Base-by-base conservation (phyloP, 371 early-diverging fungal species). In the Rhizomucor pusillus region DNA sequence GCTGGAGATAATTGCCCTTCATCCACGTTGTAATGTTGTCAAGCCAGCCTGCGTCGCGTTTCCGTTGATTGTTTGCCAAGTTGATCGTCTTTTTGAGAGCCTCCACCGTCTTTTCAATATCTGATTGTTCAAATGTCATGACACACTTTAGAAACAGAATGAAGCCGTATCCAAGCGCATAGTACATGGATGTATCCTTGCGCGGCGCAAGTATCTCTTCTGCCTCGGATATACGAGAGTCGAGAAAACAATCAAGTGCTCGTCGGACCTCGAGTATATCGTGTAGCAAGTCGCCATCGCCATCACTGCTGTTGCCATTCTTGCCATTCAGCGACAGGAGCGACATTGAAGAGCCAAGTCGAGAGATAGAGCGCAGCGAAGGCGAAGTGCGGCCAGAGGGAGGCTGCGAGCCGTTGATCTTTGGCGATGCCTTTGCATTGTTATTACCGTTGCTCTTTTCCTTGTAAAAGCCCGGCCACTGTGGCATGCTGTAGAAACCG, bases 81-180 rank as follows among this genome's bases (percentile, higher is more conserved):
- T 80, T 77, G 13, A 88, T 69, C 0, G 89, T 77, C 29, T 69
- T 65, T 35, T 80, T 72, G 13, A 88, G 67, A 0, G 81, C 75
- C n/a, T 77, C 73, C n/a, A 79, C 63, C 0, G 91, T 86, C 0
- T 53, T 52, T n/a, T 72, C 51, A 43, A 90, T 75, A 45, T 89
- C 86, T 18, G 75, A 60, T 29, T 64, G 63, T 41, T 90, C 86
- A 57, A 91, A 90, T 22, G 91, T 87, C 85, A 91, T 86, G 63
- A 81, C 66, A 9, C 84, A 80, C 37, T 85, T 82, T 11, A 91
- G 62, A 48, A 72, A 82, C 45, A 76, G 58, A 47, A 91, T 79
- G 35, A 86, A 77, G 3, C 85, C 81, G 34, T 81, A 81, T 5
- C 91, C 92, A 35, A 84, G 79, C 23, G 88, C 77, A 54, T 77